These are phyloP conservation scores for Hypoxylon cercidicola DNA, from an alignment of 495 filamentous ascomycete species.

Conservation along the genomic window DNA sequence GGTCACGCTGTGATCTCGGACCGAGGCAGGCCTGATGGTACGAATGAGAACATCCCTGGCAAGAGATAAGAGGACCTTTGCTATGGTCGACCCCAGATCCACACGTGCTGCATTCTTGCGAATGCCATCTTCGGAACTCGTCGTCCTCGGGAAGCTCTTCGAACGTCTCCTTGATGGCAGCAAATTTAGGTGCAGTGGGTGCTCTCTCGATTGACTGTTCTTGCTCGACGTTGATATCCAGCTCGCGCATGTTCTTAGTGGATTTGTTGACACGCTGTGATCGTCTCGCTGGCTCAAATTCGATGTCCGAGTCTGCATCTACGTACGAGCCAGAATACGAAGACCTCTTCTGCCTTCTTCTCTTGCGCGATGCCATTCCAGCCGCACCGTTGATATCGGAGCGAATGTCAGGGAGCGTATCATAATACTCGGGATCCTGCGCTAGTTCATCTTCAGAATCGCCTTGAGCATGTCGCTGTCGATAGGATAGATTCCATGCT, in stretches of 20 bases:
- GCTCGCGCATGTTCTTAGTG: slow-evolving; percentile 71
- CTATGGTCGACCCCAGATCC: slow-evolving; percentile 50
- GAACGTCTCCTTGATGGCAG: slow-evolving; percentile 77
- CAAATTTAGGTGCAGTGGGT: slow-evolving; percentile 57
- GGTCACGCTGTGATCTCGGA: slow-evolving; percentile 74
- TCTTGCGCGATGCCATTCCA: slow-evolving; percentile 28
- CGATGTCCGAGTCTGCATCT: slow-evolving; percentile 53
- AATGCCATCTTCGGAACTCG: slow-evolving; percentile 74
- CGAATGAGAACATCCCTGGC: slow-evolving; percentile 86
- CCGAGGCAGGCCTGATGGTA: slow-evolving; percentile 89
- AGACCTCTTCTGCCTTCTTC: slow-evolving; percentile 9
- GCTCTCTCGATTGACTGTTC: slow-evolving; percentile 69
- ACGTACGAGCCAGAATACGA: slow-evolving; percentile 4
- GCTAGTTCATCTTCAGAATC: slow-evolving; percentile 60
- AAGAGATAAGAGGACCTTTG: slow-evolving; percentile 77
- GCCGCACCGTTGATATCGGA: slow-evolving; percentile 50
- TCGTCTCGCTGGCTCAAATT: slow-evolving; percentile 59
- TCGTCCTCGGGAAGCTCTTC: slow-evolving; percentile 59
- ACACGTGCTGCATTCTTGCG: slow-evolving; percentile 79
- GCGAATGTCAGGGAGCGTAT: slow-evolving; percentile 48
- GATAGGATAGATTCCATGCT: slow-evolving; percentile 13
- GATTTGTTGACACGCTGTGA: slow-evolving; percentile 61
- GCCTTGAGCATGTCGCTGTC: slow-evolving; percentile 31
- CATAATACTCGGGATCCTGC: slow-evolving; percentile 41
- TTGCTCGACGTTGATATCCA: slow-evolving; percentile 60